A percentile compares a stretch with the other conserved stretches of the same genome.
phyloP scores from a whole-genome alignment of 2,329 filamentous ascomycete genomes.

The Aspergillus vadensis region DNA sequence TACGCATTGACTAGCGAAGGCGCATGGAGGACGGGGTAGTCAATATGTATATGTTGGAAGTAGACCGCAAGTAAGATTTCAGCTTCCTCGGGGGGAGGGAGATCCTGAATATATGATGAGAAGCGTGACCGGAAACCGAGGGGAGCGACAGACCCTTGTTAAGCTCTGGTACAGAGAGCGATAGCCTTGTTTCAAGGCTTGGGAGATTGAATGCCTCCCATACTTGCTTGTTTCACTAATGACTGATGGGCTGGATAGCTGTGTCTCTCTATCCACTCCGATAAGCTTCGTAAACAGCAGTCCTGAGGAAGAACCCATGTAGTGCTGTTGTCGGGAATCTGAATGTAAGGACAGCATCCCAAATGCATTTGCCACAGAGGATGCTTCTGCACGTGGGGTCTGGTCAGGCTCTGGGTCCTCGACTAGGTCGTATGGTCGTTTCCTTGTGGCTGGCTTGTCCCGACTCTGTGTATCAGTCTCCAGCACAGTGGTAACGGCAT shows the following conservation, averaged over 20 bases:
- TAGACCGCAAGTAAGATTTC: slow-evolving; percentile 27
- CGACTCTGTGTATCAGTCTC: background rate
- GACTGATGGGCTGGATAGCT: background rate
- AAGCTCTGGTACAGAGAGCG: slow-evolving; percentile 14
- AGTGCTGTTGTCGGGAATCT: slow-evolving; percentile 41
- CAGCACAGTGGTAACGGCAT: background rate
- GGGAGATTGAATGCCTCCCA: background rate
- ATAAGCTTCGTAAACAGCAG: slow-evolving; percentile 37
- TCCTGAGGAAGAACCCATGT: slow-evolving; percentile 43
- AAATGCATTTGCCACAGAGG: slow-evolving; percentile 38
- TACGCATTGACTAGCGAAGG: slow-evolving; percentile 30
- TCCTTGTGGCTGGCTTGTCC: background rate
- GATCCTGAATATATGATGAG: slow-evolving; percentile 14
- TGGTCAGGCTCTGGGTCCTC: slow-evolving; percentile 20
- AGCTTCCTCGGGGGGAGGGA: slow-evolving; percentile 30
- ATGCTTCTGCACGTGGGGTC: slow-evolving; percentile 25
- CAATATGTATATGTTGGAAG: slow-evolving; percentile 32
- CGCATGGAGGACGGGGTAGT: slow-evolving; percentile 34
- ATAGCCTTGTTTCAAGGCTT: background rate
- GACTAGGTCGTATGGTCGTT: slow-evolving; percentile 22
- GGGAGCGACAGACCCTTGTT: slow-evolving; percentile 6
- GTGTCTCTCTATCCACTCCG: slow-evolving; percentile 15
- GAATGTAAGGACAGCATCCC: slow-evolving; percentile 44
- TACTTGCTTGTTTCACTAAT: background rate
- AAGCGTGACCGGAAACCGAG: background rate